Percentiles rank a stretch among this genome's conserved stretches.
phyloP scores from a whole-genome alignment of 352 stramenopile species.

The Pythium insidiosum region DNA sequence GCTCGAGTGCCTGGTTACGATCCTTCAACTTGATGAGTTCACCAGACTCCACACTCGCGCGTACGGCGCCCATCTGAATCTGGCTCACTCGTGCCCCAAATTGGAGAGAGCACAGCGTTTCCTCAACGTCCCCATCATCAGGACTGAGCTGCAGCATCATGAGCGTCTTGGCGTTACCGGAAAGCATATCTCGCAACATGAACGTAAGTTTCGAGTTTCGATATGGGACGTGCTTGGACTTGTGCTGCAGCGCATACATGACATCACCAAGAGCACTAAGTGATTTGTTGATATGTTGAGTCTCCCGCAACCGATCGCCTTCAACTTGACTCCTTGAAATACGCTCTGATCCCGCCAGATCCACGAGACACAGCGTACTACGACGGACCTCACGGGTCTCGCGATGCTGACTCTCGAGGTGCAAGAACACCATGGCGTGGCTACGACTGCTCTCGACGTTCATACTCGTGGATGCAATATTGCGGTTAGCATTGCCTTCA shows the following conservation, averaged over 20 bases:
- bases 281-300: constrained; percentile 98
- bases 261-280: constrained; percentile 96
- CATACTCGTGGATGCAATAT: constrained; percentile 79
- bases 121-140: constrained; percentile 64
- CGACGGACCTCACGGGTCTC: constrained; percentile 57
- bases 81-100: constrained; percentile 88
- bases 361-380: constrained; percentile 95
- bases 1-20: constrained; percentile 40
- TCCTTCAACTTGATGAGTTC: constrained; percentile 68
- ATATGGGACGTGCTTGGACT: constrained; percentile 92
- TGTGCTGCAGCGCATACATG: constrained; percentile 89
- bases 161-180: constrained; percentile 86
- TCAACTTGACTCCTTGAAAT: constrained; percentile 82
- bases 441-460: constrained; percentile 84
- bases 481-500: constrained; percentile 75
- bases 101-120: constrained; percentile 85
- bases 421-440: constrained; percentile 75
- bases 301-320: constrained; percentile 90
- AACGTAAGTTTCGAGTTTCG: constrained; percentile 95
- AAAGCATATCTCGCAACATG: constrained; percentile 90
- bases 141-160: constrained; percentile 90
- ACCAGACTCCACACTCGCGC: constrained; percentile 73
- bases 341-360: constrained; percentile 96
- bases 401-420: constrained; percentile 65
- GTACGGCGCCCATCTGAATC: constrained; percentile 81